phyloP scores from a whole-genome alignment of 202 grass and related monocot species.

The Eragrostis tef region DNA sequence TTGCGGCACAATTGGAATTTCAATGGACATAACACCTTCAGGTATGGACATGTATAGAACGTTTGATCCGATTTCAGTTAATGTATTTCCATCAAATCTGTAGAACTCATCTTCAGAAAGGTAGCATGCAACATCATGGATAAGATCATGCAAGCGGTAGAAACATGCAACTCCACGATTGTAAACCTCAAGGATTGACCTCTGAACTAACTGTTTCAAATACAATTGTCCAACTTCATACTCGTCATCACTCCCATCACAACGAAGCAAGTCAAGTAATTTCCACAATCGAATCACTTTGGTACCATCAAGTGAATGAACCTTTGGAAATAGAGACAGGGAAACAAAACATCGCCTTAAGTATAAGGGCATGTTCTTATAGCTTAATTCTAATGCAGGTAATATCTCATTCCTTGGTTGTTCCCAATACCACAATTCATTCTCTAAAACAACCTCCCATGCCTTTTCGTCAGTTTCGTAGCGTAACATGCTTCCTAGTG shows the following conservation, averaged over 20 bases:
- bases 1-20: not conserved
- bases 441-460: constrained; percentile 44
- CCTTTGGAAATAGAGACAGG: constrained; percentile 42
- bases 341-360: constrained; percentile 45
- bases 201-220: constrained; percentile 16
- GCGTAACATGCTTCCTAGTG: constrained; percentile 33
- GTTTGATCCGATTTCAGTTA: not conserved
- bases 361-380: constrained; percentile 21
- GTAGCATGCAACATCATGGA: constrained; percentile 44
- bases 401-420: not conserved
- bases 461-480: not conserved
- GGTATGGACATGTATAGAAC: constrained; percentile 9
- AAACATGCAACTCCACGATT: not conserved
- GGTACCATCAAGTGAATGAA: not conserved
- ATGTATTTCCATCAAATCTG: not conserved
- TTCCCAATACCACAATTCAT: constrained; percentile 38
- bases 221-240: constrained; percentile 12
- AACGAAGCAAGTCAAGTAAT: constrained; percentile 28
- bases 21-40: not conserved
- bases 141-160: constrained; percentile 47
- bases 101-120: constrained; percentile 37
- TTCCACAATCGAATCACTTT: constrained; percentile 42
- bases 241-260: not conserved
- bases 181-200: constrained; percentile 36
- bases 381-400: constrained; percentile 45